Percentiles rank a stretch among this genome's conserved stretches.
phyloP scores from a whole-genome alignment of 495 filamentous ascomycete species.

The Amniculicola lignicola region DNA sequence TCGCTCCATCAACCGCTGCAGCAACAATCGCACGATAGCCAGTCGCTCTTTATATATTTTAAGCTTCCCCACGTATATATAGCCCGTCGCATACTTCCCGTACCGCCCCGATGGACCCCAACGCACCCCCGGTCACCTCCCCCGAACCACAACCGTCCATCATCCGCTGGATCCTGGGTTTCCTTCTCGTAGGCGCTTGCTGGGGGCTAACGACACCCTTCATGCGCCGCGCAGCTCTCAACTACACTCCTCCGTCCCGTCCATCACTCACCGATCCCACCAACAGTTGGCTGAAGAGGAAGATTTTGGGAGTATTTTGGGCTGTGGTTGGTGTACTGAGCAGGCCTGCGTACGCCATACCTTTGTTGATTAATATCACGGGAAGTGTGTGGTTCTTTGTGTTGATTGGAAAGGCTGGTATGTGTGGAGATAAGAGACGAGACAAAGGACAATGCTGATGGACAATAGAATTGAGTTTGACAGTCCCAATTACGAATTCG shows the following conservation, averaged over 20 bases:
- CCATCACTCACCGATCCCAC: conserved; percentile 48
- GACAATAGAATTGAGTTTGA: conserved; percentile 74
- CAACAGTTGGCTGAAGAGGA: conserved; percentile 53
- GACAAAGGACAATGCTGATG: conserved; percentile 2
- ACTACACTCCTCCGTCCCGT: conserved; percentile 54
- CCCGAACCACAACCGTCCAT: conserved; percentile 48
- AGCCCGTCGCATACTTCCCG: too few relatives aligned
- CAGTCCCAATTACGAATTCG: conserved; percentile 92
- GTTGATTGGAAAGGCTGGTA: conserved; percentile 86
- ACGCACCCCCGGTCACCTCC: conserved; percentile 14
- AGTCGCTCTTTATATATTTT: too few relatives aligned
- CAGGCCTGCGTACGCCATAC: conserved; percentile 79
- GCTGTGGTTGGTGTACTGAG: conserved; percentile 73
- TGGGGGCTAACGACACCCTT: conserved; percentile 79
- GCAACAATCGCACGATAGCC: too few relatives aligned
- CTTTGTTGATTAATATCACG: conserved; percentile 83
- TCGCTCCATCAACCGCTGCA: too few relatives aligned
- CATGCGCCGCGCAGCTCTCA: conserved; percentile 64
- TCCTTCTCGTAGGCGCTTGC: conserved; percentile 85
- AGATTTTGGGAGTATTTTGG: conserved; percentile 58
- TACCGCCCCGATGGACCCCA: conserved; percentile 29
- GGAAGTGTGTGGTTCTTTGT: conserved; percentile 98
- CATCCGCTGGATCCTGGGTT: conserved; percentile 79
- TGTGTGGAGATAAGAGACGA: not conserved
- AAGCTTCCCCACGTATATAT: too few relatives aligned